Base-by-base conservation (phyloP, 805 yeast genomes). In the Candida namnaoensis region DNA sequence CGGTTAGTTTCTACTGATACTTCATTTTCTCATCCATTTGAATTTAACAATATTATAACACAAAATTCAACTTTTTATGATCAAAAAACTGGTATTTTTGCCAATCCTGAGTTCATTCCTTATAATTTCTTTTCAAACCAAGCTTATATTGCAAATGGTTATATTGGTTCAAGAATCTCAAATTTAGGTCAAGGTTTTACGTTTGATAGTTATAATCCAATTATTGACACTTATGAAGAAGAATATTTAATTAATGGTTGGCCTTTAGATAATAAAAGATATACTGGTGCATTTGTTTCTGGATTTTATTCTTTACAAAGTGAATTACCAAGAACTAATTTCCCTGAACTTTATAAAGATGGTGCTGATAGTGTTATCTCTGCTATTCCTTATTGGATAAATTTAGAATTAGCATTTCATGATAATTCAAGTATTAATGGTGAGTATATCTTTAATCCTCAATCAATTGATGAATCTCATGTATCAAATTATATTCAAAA, bases 101-200 rank as follows among this genome's bases (percentile, higher is more conserved):
- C 84, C 0, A 69, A 82, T 3, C 59, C 68, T 9, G 52, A 60
- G 14, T 76, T 69, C 44, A 32, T n/a, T 27, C 62, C 71, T 1
- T 46, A 49, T 5, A 80, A 80, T 53, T 69, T 66, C 38, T 82
- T 65, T 52, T 70, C 74, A 28, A 64, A 74, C 40, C 88, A 86
- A 53, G 87, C 95, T 0, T 87, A 86, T 56, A 87, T 83, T 23
- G 72, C 93, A 7, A 86, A 86, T 57, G 95, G 95, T 4, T 85
- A 77, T 52, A 74, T 86, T 39, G 95, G 95, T 5, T 61, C 81
- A 13, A 64, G 95, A 38, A 67, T 86, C 26, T 88, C 95, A 13
- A 82, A 81, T 44, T 62, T 82, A 42, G 95, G 95, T 2, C 83
- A 81, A 44, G 95, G 95, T 0, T 84, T 79, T 50, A 66, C 88